phyloP scores from a whole-genome alignment of 352 stramenopile species.

The Phytophthora lateralis region DNA sequence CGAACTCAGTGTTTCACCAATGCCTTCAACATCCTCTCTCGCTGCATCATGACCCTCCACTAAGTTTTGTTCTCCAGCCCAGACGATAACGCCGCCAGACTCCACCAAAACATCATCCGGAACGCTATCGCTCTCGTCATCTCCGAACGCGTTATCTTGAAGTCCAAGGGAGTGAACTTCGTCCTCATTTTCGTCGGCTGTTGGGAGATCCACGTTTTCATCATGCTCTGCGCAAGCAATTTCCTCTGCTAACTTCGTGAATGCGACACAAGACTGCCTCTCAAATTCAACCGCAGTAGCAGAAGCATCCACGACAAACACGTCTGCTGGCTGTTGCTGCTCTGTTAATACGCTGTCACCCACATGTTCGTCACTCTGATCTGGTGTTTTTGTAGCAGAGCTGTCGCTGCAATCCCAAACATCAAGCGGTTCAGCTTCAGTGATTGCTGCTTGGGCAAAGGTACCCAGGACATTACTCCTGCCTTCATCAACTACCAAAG shows the following conservation, averaged over 20 bases:
- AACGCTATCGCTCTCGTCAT: slow-evolving; percentile 8
- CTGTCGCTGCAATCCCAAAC: neutral
- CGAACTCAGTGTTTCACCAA: neutral
- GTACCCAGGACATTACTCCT: neutral
- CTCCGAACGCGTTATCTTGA: slow-evolving; percentile 11
- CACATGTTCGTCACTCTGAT: slow-evolving; percentile 2
- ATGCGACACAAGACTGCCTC: neutral
- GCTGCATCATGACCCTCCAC: slow-evolving; percentile 2
- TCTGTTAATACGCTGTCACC: neutral
- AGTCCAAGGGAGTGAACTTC: slow-evolving; percentile 2
- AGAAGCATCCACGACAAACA: neutral
- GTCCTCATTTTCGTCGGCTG: slow-evolving; percentile 4
- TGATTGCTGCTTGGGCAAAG: neutral
- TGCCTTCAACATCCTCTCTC: neutral
- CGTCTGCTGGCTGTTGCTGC: neutral
- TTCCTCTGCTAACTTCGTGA: neutral
- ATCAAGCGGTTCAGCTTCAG: neutral
- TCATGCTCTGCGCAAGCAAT: neutral
- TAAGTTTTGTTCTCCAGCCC: slow-evolving; percentile 3
- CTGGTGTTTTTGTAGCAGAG: slow-evolving; percentile 1
- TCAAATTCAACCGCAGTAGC: slow-evolving; percentile 1
- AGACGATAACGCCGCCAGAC: slow-evolving; percentile 6
- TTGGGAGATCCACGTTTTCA: neutral
- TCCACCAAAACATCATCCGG: neutral
- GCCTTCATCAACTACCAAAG: slow-evolving; percentile 2